Evolutionary conservation across 768 basidiomycete genomes (phyloP).

Genomic region (Lepiota venenata): DNA sequence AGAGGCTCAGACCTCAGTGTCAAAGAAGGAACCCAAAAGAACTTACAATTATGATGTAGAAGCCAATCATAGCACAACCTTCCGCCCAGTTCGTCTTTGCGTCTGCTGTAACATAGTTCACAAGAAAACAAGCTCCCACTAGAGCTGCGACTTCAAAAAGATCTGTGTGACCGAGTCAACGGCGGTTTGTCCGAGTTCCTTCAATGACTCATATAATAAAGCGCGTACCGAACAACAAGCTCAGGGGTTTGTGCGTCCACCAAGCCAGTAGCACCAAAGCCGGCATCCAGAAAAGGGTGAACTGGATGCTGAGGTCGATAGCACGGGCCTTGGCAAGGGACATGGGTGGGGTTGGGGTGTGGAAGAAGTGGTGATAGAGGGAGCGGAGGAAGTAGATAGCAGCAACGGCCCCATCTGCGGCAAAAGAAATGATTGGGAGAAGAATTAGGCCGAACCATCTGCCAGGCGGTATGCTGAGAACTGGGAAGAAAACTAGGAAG

Average conservation of each 20-base stretch:
- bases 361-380: conserved; percentile 36
- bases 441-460: conserved; percentile 76
- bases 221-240: conserved; percentile 61
- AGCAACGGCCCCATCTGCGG: conserved; percentile 65
- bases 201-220: background rate
- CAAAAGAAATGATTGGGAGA: conserved; percentile 70
- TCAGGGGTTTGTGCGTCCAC: conserved; percentile 59
- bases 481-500: background rate
- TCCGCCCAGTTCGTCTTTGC: conserved; percentile 80
- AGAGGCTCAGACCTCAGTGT: background rate
- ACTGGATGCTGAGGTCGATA: conserved; percentile 78
- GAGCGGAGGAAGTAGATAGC: conserved; percentile 53
- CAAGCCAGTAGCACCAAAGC: conserved; percentile 66
- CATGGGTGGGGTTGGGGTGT: conserved; percentile 39
- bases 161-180: conserved; percentile 35
- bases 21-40: background rate
- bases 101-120: conserved; percentile 79
- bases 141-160: conserved; percentile 65
- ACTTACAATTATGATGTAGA: conserved; percentile 64
- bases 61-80: conserved; percentile 61
- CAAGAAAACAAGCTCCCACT: conserved; percentile 67
- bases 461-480: background rate
- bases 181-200: too few relatives aligned
- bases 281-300: conserved; percentile 78
- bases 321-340: conserved; percentile 65